phyloP scores from a whole-genome alignment of 2,329 filamentous ascomycete genomes.

The Trichoderma gracile region DNA sequence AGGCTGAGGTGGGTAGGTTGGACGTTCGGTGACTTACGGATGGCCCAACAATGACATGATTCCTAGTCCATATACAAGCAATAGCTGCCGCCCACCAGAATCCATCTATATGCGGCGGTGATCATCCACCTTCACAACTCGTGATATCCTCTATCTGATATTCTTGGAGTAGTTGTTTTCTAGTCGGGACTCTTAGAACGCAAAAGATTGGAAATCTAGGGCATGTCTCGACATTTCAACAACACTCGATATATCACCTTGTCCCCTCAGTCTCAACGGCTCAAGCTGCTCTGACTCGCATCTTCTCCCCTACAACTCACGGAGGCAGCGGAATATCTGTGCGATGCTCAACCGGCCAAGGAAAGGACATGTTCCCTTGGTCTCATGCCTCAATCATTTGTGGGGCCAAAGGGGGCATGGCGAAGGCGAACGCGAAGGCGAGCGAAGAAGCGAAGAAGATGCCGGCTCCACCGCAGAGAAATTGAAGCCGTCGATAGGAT shows the following conservation, averaged over 20 bases:
- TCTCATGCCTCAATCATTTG: conserved; percentile 20
- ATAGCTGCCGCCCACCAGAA: background rate
- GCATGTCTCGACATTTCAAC: background rate
- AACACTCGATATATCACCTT: background rate
- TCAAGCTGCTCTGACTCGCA: conserved; percentile 7
- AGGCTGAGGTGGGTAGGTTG: too few relatives aligned
- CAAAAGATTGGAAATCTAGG: too few relatives aligned
- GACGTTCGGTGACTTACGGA: too few relatives aligned
- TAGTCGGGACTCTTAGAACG: rapidly evolving
- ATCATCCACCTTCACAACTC: too few relatives aligned
- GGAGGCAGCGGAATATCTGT: background rate
- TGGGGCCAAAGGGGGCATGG: conserved; percentile 23
- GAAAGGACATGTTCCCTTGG: conserved; percentile 19
- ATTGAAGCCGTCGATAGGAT: conserved; percentile 2
- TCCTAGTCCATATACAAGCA: too few relatives aligned
- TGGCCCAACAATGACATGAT: too few relatives aligned
- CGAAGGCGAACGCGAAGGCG: background rate
- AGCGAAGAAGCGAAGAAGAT: conserved; percentile 16
- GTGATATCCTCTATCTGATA: background rate
- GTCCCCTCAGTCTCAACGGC: background rate
- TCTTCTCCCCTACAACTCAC: conserved; percentile 14
- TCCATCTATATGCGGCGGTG: background rate
- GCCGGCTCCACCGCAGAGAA: conserved; percentile 9
- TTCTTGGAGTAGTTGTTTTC: background rate
- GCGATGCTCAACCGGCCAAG: conserved; percentile 16